These are phyloP conservation scores for Pinguiococcus pyrenoidosus DNA, from an alignment of 108 stramenopile genomes.

Conservation along the genomic window DNA sequence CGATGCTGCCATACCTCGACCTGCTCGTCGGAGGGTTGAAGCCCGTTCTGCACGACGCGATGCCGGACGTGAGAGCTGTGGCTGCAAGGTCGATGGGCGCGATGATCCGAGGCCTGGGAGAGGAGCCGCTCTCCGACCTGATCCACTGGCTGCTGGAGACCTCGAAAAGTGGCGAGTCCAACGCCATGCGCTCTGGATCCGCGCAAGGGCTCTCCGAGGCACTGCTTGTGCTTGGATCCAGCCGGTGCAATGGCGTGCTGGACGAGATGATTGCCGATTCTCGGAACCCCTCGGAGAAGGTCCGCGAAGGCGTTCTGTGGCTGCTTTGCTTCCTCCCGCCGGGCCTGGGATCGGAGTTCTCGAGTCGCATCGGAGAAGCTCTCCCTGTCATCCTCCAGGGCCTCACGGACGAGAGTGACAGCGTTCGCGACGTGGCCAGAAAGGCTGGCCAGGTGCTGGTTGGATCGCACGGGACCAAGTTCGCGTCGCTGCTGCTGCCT, in stretches of 20 bases:
- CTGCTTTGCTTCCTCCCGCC: constrained; percentile 93
- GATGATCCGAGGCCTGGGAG: constrained; percentile 76
- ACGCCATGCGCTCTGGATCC: constrained; percentile 88
- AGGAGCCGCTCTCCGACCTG: constrained; percentile 68
- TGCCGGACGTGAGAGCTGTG: constrained; percentile 78
- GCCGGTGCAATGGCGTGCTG: constrained; percentile 47
- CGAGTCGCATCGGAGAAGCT: constrained; percentile 59
- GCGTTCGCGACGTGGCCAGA: constrained; percentile 83
- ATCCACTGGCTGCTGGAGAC: constrained; percentile 83
- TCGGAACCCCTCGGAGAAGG: constrained; percentile 65
- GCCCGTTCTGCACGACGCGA: constrained; percentile 68
- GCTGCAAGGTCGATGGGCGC: constrained; percentile 85
- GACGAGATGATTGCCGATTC: constrained; percentile 74
- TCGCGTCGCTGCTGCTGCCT: constrained; percentile 79
- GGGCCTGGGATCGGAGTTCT: constrained; percentile 58
- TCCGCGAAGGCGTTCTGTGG: constrained; percentile 96
- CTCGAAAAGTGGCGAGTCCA: constrained; percentile 53
- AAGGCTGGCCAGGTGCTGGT: constrained; percentile 89
- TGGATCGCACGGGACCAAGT: constrained; percentile 66
- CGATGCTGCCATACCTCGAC: constrained; percentile 91
- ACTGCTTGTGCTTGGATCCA: constrained; percentile 37
- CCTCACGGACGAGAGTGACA: constrained; percentile 82
- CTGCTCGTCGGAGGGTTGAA: constrained; percentile 84
- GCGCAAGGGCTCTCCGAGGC: constrained; percentile 90
- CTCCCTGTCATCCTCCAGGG: constrained; percentile 83